phyloP scores from a whole-genome alignment of 495 filamentous ascomycete genomes.

The Daldinia decipiens region DNA sequence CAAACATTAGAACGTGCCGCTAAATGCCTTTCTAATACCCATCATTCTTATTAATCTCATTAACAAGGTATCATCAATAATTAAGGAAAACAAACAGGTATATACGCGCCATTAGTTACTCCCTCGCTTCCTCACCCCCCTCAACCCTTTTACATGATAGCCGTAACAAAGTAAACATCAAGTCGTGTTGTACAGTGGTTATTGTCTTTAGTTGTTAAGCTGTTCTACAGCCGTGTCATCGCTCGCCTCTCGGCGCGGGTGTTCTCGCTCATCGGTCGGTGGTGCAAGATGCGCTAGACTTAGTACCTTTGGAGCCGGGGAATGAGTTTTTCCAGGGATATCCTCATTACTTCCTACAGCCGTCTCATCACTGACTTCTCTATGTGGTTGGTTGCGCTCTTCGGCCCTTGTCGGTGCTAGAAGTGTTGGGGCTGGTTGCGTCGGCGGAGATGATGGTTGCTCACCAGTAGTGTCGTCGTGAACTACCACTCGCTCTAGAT shows the following conservation, averaged over 20 bases:
- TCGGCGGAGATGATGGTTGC: constrained; percentile 37
- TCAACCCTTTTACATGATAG: not conserved
- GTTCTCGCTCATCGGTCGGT: constrained; percentile 14
- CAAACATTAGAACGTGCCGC: not conserved
- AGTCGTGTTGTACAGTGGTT: not conserved
- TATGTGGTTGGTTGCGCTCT: constrained; percentile 26
- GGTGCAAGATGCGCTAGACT: constrained; percentile 28
- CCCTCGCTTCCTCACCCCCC: not conserved
- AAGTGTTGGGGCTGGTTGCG: constrained; percentile 23
- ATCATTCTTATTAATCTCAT: not conserved
- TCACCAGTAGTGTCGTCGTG: constrained; percentile 35
- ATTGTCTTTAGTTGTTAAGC: constrained; percentile 10
- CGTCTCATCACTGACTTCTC: constrained; percentile 41
- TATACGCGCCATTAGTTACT: not conserved
- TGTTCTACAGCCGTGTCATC: constrained; percentile 30
- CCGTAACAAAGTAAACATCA: constrained; percentile 9
- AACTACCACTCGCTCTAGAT: constrained; percentile 49
- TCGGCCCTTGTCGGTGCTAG: constrained; percentile 27
- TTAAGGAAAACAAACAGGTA: not conserved
- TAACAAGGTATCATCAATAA: not conserved
- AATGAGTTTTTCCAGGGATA: constrained; percentile 17
- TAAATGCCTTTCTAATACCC: not conserved
- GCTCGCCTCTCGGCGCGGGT: constrained; percentile 22
- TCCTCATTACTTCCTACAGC: constrained; percentile 41
- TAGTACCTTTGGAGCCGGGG: constrained; percentile 26